Evolutionary conservation across 1,284 basidiomycete genomes (phyloP).

Genomic region (Caloboletus firmus): DNA sequence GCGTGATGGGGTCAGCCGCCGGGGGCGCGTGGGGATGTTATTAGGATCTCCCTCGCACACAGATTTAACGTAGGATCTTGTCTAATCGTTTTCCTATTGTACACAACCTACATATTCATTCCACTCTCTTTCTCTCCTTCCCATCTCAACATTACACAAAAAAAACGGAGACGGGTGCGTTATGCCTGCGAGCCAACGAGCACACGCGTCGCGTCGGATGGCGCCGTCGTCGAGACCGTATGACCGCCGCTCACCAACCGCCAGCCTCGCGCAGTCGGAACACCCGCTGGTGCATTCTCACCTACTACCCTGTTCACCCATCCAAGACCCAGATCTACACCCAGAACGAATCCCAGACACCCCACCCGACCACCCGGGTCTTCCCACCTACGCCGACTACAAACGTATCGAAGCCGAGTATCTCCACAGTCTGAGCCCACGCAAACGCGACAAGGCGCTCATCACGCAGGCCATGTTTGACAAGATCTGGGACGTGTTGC

Average conservation of each 20-base stretch:
- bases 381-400: conserved; percentile 58
- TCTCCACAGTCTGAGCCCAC: conserved; percentile 51
- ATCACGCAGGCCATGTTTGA: conserved; percentile 69
- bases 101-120: conserved; percentile 33
- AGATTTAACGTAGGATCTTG: conserved; percentile 10
- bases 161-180: background rate
- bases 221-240: conserved; percentile 23
- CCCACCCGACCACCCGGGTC: conserved; percentile 44
- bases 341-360: background rate
- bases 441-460: conserved; percentile 67
- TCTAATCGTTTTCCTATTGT: conserved; percentile 22
- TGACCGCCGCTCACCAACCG: conserved; percentile 17
- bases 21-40: conserved; percentile 10
- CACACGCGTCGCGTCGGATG: conserved; percentile 5
- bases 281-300: background rate
- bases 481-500: conserved; percentile 64
- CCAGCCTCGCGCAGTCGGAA: conserved; percentile 9
- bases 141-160: background rate
- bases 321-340: background rate
- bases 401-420: conserved; percentile 55
- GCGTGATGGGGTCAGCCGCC: conserved; percentile 31
- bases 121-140: conserved; percentile 10
- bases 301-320: background rate
- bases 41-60: background rate
- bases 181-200: conserved; percentile 30